A percentile compares a stretch with the other conserved stretches of the same genome.
Conservation (phyloP, 805 yeast species). For the Lipomyces spencermartinsiae region DNA sequence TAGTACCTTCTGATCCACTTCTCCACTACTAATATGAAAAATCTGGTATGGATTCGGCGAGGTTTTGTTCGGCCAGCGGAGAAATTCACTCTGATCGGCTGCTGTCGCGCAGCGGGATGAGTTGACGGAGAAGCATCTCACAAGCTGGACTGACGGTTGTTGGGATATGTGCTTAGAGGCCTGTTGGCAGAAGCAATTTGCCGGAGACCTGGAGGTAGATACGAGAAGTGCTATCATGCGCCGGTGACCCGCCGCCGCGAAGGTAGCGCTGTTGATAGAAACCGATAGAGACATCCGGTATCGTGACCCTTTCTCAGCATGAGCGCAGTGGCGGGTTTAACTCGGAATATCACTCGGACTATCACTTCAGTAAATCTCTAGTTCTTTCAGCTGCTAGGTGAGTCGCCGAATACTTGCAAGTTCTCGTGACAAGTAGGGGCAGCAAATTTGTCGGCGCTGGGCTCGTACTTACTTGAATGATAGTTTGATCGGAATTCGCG, state of each 20-base stretch:
- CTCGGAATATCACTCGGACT: too few relatives aligned
- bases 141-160: neutral
- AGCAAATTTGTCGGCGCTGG: neutral
- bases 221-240: neutral
- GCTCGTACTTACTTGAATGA: too few relatives aligned
- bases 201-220: neutral
- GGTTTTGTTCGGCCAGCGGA: slow-evolving; percentile 66
- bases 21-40: slow-evolving; percentile 52
- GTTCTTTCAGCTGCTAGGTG: neutral
- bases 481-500: too few relatives aligned
- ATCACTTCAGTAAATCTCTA: neutral
- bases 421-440: neutral
- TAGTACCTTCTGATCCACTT: slow-evolving; percentile 50
- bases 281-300: neutral
- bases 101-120: neutral
- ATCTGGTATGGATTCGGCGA: slow-evolving; percentile 77
- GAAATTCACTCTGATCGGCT: neutral
- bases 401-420: neutral
- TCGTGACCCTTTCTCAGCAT: neutral
- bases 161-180: neutral
- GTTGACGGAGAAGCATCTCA: neutral
- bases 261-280: neutral
- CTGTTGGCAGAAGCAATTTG: neutral
- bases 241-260: neutral
- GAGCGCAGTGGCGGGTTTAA: neutral